phyloP scores from a whole-genome alignment of 768 basidiomycete species.

The Phanerochaete sordida region DNA sequence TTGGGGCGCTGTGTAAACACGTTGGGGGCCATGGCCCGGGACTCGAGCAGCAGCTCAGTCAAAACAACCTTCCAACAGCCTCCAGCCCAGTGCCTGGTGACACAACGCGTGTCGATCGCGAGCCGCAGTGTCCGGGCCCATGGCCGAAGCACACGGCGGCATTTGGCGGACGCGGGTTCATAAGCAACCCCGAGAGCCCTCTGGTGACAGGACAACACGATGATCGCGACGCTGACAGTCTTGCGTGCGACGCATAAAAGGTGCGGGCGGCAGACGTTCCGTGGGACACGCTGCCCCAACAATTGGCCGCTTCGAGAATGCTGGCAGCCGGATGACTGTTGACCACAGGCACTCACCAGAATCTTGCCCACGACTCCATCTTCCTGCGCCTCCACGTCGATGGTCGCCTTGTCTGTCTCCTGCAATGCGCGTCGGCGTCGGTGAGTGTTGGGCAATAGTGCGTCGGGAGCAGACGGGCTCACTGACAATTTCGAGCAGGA shows the following conservation, averaged over 20 bases:
- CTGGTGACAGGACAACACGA: too few species aligned
- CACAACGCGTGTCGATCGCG: too few species aligned
- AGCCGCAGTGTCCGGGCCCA: too few species aligned
- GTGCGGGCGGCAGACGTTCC: not conserved
- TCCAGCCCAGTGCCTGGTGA: too few species aligned
- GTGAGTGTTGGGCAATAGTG: not conserved
- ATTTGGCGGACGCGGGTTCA: too few species aligned
- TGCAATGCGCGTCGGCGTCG: slow-evolving; percentile 28
- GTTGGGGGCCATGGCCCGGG: too few species aligned
- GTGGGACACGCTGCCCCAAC: not conserved
- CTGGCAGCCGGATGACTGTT: not conserved
- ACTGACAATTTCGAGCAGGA: slow-evolving; percentile 85
- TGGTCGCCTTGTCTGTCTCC: slow-evolving; percentile 95
- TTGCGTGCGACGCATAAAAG: not conserved
- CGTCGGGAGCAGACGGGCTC: too few species aligned
- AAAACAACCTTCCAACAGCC: too few species aligned
- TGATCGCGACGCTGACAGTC: not conserved
- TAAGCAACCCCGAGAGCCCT: too few species aligned
- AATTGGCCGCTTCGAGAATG: not conserved
- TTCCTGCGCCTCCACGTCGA: slow-evolving; percentile 98
- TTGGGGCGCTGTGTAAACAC: too few species aligned
- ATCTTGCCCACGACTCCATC: slow-evolving; percentile 95
- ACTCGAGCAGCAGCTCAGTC: too few species aligned
- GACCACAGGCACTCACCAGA: slow-evolving; percentile 52
- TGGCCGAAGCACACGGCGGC: too few species aligned